These are phyloP conservation scores for Fraxinus greggii DNA, from an alignment of 305 asterid species.

Conservation along the genomic window DNA sequence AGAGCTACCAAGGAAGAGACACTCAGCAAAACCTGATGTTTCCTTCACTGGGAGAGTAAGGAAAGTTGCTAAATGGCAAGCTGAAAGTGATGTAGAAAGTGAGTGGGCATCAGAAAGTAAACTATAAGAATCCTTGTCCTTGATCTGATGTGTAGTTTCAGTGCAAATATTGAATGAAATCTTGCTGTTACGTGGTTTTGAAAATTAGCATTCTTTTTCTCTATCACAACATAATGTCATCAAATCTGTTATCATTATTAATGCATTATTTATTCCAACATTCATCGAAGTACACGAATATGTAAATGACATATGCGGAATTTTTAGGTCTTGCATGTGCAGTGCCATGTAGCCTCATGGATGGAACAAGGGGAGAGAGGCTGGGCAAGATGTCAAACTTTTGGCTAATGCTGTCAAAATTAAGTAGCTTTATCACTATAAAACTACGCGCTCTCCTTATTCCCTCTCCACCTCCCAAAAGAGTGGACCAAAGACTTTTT, in stretches of 20 bases:
- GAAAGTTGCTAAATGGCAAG: slow-evolving; percentile 78
- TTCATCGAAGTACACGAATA: neutral
- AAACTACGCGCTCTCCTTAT: neutral
- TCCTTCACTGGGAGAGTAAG: slow-evolving; percentile 82
- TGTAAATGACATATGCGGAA: neutral
- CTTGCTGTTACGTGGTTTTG: neutral
- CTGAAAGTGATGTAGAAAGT: slow-evolving; percentile 73
- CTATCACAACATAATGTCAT: neutral
- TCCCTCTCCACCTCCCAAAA: neutral
- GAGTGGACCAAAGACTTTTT: neutral
- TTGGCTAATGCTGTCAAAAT: neutral
- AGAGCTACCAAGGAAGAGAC: slow-evolving; percentile 96
- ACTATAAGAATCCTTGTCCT: slow-evolving; percentile 26
- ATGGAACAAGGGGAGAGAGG: neutral
- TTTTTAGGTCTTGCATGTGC: neutral
- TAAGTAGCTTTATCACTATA: neutral
- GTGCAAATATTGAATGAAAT: neutral
- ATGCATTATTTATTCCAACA: neutral
- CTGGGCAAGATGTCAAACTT: neutral
- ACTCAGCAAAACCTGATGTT: slow-evolving; percentile 67
- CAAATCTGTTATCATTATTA: neutral
- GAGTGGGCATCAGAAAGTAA: slow-evolving; percentile 88
- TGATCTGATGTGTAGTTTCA: slow-evolving; percentile 22
- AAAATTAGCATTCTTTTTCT: neutral
- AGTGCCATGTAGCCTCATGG: neutral